phyloP scores from a whole-genome alignment of 1,284 basidiomycete genomes.

The Omphalotus olearius region DNA sequence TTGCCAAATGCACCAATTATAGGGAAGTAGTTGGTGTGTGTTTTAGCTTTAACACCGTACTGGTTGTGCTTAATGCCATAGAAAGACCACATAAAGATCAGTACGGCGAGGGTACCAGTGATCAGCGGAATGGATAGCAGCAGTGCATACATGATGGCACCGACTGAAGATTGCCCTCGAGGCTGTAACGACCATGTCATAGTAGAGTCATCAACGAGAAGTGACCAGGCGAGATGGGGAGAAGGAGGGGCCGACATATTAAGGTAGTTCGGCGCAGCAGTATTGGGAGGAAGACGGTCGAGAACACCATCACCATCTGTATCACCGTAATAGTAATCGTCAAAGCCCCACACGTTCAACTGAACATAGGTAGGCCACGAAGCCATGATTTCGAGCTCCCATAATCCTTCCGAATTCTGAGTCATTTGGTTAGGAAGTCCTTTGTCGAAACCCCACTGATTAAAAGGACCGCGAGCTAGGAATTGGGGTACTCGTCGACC shows the following conservation, averaged over 20 bases:
- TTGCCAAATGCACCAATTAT: conserved; percentile 58
- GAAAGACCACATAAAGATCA: conserved; percentile 91
- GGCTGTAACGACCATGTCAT: conserved; percentile 78
- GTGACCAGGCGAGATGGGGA: conserved; percentile 81
- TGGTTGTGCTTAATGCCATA: conserved; percentile 93
- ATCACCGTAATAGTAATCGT: conserved; percentile 85
- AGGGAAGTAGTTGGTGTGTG: conserved; percentile 70
- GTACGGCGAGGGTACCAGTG: conserved; percentile 77
- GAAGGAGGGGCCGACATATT: conserved; percentile 86
- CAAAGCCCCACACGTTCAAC: conserved; percentile 83
- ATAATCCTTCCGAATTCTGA: conserved; percentile 56
- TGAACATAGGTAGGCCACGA: conserved; percentile 86
- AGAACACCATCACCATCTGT: conserved; percentile 83
- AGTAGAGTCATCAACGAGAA: conserved; percentile 73
- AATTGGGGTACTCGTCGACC: conserved; percentile 82
- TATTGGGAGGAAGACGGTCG: conserved; percentile 87
- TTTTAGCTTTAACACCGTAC: conserved; percentile 74
- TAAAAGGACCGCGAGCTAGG: conserved; percentile 83
- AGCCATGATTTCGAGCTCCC: conserved; percentile 83
- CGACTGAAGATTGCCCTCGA: conserved; percentile 75
- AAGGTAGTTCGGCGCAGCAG: conserved; percentile 78
- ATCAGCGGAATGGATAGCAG: conserved; percentile 78
- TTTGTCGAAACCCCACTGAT: conserved; percentile 85
- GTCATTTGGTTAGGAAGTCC: conserved; percentile 70
- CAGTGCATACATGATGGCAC: conserved; percentile 81